Base-by-base conservation (phyloP, 2,329 filamentous ascomycete genomes). In the Verticillium dahliae region DNA sequence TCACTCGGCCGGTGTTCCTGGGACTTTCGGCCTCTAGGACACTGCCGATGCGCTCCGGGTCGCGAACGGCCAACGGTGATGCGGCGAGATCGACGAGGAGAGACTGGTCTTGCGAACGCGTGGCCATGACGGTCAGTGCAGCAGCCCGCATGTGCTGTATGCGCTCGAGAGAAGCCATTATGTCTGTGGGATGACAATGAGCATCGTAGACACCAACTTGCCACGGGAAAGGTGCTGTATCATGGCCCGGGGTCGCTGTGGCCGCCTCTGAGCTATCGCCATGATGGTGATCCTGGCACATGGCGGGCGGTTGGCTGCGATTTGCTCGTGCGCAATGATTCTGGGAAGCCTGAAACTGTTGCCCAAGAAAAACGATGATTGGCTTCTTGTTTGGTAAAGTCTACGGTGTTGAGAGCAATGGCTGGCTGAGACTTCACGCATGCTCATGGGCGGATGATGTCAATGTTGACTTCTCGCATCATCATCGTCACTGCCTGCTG, bases 181-280 rank as follows among this genome's bases (percentile, higher is more conserved):
- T 91, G 73, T 94, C 90, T 34, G 90, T 94, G 4, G 90, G 90
- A 71, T 95, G 91, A 73, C 91, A 94, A 77, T 95, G 91, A 27
- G 91, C 90, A 71, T 95, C 91, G 70, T 82, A 90, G 63, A 91
- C 79, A 57, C 87, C 88, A 37, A 88, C 74, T 61, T 88, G 80
- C 90, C 90, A 92, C 13, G 90, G 90, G 67, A 88, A 87, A 33
- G 74, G 70, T 60, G 59, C 45, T 18, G 4, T 31, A 6, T n/a
- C 15, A 13, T 27, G 18, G 31, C 22, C 39, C 31, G n/a, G 6
- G 39, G 13, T 18, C 3, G 27, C 31, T 3, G 10, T 34, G 7
- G 13, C 10, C 13, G 27, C 33, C 27, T 56, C 7, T 34, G 27
- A 13, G 54, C 9, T 15, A 6, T 18, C 31, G 2, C 56, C 33